Evolutionary conservation across 2,329 filamentous ascomycete species (phyloP).

Genomic region (Alternaria tenuissima): DNA sequence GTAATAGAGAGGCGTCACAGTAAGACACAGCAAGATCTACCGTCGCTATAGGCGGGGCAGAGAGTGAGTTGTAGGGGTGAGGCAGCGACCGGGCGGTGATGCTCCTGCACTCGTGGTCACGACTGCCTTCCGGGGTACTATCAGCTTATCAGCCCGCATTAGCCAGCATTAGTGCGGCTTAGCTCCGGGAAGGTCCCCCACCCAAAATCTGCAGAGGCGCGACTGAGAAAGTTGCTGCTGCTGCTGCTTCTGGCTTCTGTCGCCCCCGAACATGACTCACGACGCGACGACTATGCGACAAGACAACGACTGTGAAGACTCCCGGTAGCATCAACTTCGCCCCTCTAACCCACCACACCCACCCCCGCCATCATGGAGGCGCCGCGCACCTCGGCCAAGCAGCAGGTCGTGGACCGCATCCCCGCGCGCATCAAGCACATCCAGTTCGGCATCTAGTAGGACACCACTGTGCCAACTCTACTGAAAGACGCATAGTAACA

Average conservation of each 20-base stretch:
- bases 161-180: conserved; percentile 6
- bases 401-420: conserved; percentile 86
- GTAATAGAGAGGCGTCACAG: not conserved
- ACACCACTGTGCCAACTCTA: conserved; percentile 1
- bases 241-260: not conserved
- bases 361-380: conserved; percentile 30
- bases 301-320: conserved; percentile 15
- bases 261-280: conserved; percentile 33
- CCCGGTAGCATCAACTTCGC: not conserved
- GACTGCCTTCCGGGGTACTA: conserved; percentile 25
- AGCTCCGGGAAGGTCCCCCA: conserved; percentile 26
- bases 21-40: not conserved
- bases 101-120: conserved; percentile 16
- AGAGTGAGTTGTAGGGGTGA: conserved; percentile 2
- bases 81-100: conserved; percentile 9
- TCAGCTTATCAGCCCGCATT: conserved; percentile 34
- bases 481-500: conserved; percentile 25
- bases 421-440: conserved; percentile 93
- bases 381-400: conserved; percentile 65
- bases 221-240: conserved; percentile 22
- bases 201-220: conserved; percentile 30
- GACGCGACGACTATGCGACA: conserved; percentile 30
- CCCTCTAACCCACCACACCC: not conserved
- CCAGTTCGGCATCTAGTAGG: conserved; percentile 89
- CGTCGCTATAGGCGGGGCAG: conserved; percentile 15